Evolutionary conservation across 2,329 filamentous ascomycete genomes (phyloP), one percentile per base, ranked within the genome.

Genomic region (Fragosphaeria purpurea): DNA sequence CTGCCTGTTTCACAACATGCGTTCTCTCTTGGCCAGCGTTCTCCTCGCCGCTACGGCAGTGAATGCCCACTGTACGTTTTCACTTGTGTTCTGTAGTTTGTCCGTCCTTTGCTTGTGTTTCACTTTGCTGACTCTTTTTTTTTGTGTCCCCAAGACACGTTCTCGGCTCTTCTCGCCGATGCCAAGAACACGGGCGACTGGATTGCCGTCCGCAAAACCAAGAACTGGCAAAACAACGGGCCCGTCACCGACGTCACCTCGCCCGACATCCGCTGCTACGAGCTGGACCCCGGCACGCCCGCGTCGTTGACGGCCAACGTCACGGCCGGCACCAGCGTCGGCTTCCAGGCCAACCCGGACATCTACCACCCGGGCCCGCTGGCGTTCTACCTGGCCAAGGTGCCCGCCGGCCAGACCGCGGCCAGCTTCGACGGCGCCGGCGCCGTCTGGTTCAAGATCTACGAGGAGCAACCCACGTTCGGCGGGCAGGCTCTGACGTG

Each of bases 351-450:
- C 11, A 63, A 61, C 56, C 61, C 65, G 6, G 55, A 59, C 51
- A 62, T 72, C 48, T 62, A 62, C 50, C 67, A 69, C 56, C 67
- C 66, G 3, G 67, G 67, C 0, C 66, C 69, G 10, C 56, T 67
- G 46, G 60, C 62, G 42, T 62, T 65, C 37, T 68, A 66, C 59
- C 58, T 69, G 57, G 65, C 66, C 53, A 64, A 64, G 55, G 65
- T 62, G 2, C 65, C 66, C 5, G 56, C 57, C 3, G 66, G 66
- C 8, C 57, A 65, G 51, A 59, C 61, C 13, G 61, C 62, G 10
- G 55, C 61, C 22, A 59, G 52, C 12, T 68, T 63, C 61, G 61
- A 64, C 50, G 64, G 64, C 4, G 53, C 58, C 6, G 66, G 64
- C 9, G 52, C 57, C 5, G 61, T 63, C 31, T 69, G 65, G 65